A percentile compares a stretch with the other conserved stretches of the same genome.
Evolutionary conservation across 805 yeast species (phyloP).

Genomic region (Saccharomycopsis sp.): DNA sequence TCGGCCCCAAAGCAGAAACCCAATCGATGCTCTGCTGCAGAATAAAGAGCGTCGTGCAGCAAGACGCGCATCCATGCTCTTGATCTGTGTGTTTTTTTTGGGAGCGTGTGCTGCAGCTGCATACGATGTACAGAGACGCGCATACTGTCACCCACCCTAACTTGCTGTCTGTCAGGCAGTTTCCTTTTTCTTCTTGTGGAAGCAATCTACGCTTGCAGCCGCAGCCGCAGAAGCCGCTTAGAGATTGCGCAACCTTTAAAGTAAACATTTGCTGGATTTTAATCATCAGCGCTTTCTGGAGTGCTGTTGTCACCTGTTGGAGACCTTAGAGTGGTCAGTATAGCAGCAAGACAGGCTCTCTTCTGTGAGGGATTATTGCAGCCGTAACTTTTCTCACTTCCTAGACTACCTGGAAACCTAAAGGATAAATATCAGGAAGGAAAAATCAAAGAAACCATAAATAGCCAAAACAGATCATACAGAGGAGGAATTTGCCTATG

Average conservation of each 20-base stretch:
- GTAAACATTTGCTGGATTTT: neutral
- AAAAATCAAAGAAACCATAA: neutral
- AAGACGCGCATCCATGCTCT: neutral
- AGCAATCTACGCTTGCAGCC: neutral
- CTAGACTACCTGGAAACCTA: neutral
- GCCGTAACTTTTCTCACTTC: neutral
- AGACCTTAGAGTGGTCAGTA: too few relatives aligned
- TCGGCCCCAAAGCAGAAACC: neutral
- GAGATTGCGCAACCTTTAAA: neutral
- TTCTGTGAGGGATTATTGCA: neutral
- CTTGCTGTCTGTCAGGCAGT: neutral
- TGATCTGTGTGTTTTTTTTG: neutral
- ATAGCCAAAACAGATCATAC: neutral
- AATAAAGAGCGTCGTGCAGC: neutral
- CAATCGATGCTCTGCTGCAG: neutral
- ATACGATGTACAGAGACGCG: constrained; percentile 1
- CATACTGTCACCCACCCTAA: neutral
- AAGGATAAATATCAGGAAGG: neutral
- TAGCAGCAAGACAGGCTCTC: neutral
- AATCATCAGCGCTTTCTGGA: too few relatives aligned
- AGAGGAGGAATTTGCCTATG: neutral
- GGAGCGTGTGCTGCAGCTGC: neutral
- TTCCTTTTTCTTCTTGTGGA: neutral
- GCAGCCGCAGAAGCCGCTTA: neutral
- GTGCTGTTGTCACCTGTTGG: too few relatives aligned